Conservation (phyloP, 495 filamentous ascomycete species). For the Aspergillus mulundensis region DNA sequence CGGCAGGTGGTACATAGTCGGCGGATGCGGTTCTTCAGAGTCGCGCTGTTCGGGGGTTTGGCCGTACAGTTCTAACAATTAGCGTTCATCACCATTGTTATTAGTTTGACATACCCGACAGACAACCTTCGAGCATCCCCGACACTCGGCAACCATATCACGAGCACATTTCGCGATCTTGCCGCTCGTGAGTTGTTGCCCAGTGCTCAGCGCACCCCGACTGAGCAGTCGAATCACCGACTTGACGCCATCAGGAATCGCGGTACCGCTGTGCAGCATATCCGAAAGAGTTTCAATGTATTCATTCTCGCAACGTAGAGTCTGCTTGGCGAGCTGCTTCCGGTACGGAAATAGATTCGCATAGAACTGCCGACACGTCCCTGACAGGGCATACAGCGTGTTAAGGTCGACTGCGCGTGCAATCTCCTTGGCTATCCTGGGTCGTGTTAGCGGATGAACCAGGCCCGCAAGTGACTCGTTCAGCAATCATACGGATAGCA, state of each 20-base stretch:
- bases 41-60: conserved; percentile 61
- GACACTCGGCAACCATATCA: conserved; percentile 80
- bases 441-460: conserved; percentile 21
- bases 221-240: conserved; percentile 35
- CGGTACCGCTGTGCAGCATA: conserved; percentile 30
- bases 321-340: conserved; percentile 62
- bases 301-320: conserved; percentile 76
- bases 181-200: conserved; percentile 51
- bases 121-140: conserved; percentile 68
- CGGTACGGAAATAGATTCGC: conserved; percentile 72
- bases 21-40: conserved; percentile 66
- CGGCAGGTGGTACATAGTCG: conserved; percentile 73
- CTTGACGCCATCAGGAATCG: conserved; percentile 34
- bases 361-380: conserved; percentile 75
- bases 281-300: conserved; percentile 41
- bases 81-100: background rate
- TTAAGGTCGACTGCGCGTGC: conserved; percentile 76
- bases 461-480: conserved; percentile 14
- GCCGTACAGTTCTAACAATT: conserved; percentile 72
- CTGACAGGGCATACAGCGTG: conserved; percentile 73
- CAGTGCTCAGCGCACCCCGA: conserved; percentile 25
- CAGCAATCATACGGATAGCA: conserved; percentile 77
- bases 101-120: conserved; percentile 58
- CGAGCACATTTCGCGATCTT: conserved; percentile 73
- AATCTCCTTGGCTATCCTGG: conserved; percentile 72